Conservation (phyloP, 768 basidiomycete genomes). For the Pleurotus tuoliensis region DNA sequence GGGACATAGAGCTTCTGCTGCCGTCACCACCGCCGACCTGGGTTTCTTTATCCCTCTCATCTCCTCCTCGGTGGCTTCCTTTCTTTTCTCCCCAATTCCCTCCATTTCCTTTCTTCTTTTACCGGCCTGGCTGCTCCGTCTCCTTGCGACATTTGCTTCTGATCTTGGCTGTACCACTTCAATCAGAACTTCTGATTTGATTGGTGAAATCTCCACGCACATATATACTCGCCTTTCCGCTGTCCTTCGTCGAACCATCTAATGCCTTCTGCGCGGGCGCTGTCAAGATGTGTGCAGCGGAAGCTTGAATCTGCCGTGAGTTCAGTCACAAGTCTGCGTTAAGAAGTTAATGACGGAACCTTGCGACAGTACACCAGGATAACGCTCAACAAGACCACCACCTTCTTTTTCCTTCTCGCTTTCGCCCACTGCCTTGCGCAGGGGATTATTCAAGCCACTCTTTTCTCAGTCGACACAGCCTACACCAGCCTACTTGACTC, state of each 20-base stretch:
- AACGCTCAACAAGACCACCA: conserved; percentile 34
- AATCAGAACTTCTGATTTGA: neutral
- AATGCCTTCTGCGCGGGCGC: neutral
- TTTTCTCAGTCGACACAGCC: conserved; percentile 41
- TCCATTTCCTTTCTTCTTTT: neutral
- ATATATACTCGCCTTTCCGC: neutral
- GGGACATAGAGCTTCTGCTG: too few relatives aligned
- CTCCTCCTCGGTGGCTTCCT: neutral
- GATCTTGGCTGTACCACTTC: neutral
- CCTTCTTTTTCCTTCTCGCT: conserved; percentile 47
- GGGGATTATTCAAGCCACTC: conserved; percentile 45
- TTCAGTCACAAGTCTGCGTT: neutral
- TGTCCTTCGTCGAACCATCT: neutral
- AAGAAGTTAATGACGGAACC: neutral
- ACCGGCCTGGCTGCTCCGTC: conserved; percentile 1
- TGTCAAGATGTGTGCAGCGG: neutral
- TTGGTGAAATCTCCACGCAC: neutral
- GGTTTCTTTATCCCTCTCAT: too few relatives aligned
- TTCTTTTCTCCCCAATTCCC: neutral
- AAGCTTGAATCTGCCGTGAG: conserved; percentile 2
- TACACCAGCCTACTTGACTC: conserved; percentile 30
- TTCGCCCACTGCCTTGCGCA: conserved; percentile 50
- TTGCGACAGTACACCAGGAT: conserved; percentile 31
- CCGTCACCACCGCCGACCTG: too few relatives aligned
- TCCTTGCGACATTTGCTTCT: neutral